A percentile compares a stretch with the other conserved stretches of the same genome.
Conservation (phyloP, 768 basidiomycete species). For the Wakefieldia striispora region DNA sequence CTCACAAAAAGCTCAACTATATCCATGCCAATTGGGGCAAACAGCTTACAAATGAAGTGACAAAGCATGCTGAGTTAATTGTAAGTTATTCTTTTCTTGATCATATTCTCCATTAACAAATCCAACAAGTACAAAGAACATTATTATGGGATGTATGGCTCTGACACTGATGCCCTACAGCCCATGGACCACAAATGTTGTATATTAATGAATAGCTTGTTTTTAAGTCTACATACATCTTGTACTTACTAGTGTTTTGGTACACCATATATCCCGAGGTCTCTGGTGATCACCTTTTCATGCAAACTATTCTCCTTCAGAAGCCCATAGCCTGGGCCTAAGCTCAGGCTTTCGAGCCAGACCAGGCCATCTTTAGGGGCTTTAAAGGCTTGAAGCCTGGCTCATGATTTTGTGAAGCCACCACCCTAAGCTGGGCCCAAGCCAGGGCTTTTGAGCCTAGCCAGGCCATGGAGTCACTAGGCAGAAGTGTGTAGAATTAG, state of each 20-base stretch:
- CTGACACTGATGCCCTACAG: neutral
- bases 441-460: neutral
- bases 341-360: neutral
- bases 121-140: constrained; percentile 6
- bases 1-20: constrained; percentile 5
- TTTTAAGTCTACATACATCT: neutral
- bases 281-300: too few relatives aligned
- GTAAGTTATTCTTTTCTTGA: neutral
- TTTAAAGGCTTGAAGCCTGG: neutral
- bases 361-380: neutral
- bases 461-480: too few relatives aligned
- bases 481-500: too few relatives aligned
- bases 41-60: neutral
- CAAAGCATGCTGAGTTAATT: neutral
- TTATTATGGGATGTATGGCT: neutral
- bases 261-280: neutral
- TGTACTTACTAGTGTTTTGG: neutral
- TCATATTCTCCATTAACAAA: neutral
- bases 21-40: constrained; percentile 2
- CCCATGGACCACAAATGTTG: neutral
- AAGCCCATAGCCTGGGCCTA: neutral
- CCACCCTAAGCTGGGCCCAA: neutral
- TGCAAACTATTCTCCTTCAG: too few relatives aligned
- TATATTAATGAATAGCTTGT: neutral
- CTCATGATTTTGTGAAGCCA: neutral